These are phyloP conservation scores for Nyctanthes arbortristis DNA, from an alignment of 257 asterid genomes.

Conservation along the genomic window DNA sequence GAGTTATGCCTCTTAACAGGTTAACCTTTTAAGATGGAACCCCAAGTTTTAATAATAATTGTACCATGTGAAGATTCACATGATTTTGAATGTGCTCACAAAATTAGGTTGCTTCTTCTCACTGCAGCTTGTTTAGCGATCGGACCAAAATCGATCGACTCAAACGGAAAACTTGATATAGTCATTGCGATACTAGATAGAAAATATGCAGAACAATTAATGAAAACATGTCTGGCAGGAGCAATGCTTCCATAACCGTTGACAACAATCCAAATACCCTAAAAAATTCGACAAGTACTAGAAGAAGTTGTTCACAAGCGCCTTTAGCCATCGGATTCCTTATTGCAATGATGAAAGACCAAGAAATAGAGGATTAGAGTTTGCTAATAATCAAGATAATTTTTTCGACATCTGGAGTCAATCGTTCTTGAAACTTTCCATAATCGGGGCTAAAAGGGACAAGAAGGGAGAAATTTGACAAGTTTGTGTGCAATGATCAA, in stretches of 20 bases:
- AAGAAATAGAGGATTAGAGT: conserved; percentile 38
- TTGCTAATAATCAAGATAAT: conserved; percentile 46
- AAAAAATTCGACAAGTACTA: conserved; percentile 59
- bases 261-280: conserved; percentile 62
- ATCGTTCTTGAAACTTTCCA: conserved; percentile 56
- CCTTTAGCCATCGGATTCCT: conserved; percentile 73
- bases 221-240: conserved; percentile 43
- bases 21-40: too few species aligned
- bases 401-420: conserved; percentile 58
- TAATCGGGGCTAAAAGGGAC: conserved; percentile 48
- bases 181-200: conserved; percentile 54
- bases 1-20: too few species aligned
- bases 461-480: conserved; percentile 58
- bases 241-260: conserved; percentile 41
- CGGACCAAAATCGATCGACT: conserved; percentile 54
- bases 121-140: conserved; percentile 69
- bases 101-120: conserved; percentile 77
- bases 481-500: conserved; percentile 50
- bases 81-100: conserved; percentile 74
- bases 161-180: conserved; percentile 50
- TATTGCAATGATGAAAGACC: conserved; percentile 48
- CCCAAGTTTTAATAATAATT: too few species aligned
- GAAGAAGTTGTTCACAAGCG: conserved; percentile 54
- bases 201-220: conserved; percentile 55
- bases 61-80: too few species aligned